A percentile compares a stretch with the other conserved stretches of the same genome.
phyloP scores from a whole-genome alignment of 1,284 basidiomycete genomes.

The Pterulicium gracile region DNA sequence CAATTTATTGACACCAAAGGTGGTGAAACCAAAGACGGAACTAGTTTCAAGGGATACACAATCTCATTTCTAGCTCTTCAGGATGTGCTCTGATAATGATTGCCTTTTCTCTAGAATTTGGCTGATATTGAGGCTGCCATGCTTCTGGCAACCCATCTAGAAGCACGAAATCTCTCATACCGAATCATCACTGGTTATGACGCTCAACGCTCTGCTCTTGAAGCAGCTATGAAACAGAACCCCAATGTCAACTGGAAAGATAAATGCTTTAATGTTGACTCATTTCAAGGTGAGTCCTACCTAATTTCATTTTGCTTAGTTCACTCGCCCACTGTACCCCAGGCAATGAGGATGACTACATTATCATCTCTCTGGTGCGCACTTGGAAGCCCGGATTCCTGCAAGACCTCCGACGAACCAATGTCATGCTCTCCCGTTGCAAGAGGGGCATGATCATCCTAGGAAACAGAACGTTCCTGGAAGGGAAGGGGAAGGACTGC shows the following conservation, averaged over 20 bases:
- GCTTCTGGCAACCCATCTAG: constrained; percentile 33
- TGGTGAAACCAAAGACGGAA: constrained; percentile 25
- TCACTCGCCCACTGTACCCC: constrained; percentile 45
- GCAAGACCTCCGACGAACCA: constrained; percentile 36
- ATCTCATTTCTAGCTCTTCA: no score
- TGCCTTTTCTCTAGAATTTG: constrained; percentile 31
- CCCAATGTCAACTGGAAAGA: constrained; percentile 40
- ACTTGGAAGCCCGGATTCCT: constrained; percentile 37
- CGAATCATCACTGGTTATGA: constrained; percentile 67
- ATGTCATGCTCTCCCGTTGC: constrained; percentile 62
- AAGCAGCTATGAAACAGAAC: constrained; percentile 31
- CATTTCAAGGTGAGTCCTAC: constrained; percentile 35
- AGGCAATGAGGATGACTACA: constrained; percentile 53
- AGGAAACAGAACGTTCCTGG: constrained; percentile 35
- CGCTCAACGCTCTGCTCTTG: constrained; percentile 43
- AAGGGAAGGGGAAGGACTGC: constrained; percentile 21
- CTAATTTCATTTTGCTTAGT: constrained; percentile 41
- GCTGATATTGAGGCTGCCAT: constrained; percentile 35
- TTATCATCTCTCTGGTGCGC: constrained; percentile 52
- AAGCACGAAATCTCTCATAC: constrained; percentile 31
- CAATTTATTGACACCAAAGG: constrained; percentile 39
- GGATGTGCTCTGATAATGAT: no score
- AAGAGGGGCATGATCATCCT: constrained; percentile 44
- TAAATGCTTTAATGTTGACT: constrained; percentile 50
- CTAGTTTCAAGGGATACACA: constrained; percentile 33